These are phyloP conservation scores for Elasticomyces elasticus DNA, from an alignment of 495 filamentous ascomycete species.

Conservation along the genomic window DNA sequence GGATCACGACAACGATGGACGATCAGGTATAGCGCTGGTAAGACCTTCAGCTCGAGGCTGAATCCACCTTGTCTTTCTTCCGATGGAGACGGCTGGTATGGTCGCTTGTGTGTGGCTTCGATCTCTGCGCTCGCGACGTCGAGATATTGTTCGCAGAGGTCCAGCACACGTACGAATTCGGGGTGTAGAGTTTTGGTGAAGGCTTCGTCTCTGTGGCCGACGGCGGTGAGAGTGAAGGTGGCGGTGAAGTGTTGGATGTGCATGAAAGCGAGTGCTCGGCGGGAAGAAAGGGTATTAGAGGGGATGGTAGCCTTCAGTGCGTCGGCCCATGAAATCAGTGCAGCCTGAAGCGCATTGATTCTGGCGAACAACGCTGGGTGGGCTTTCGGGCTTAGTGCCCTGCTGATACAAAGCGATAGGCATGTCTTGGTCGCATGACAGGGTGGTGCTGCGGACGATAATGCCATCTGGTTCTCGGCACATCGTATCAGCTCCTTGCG, in stretches of 20 bases:
- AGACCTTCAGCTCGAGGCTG: slow-evolving; percentile 2
- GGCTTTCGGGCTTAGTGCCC: neutral
- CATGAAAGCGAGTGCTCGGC: neutral
- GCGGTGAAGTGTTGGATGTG: neutral
- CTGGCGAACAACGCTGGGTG: neutral
- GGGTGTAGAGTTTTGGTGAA: neutral
- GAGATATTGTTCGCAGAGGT: neutral
- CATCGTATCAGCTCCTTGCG: neutral
- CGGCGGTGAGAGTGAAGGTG: neutral
- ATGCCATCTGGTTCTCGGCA: neutral
- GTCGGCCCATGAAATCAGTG: neutral
- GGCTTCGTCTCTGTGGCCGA: neutral
- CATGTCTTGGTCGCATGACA: neutral
- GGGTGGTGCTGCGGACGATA: neutral
- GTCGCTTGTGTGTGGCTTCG: neutral
- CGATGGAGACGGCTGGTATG: neutral
- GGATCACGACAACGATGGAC: slow-evolving; percentile 6
- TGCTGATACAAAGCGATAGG: neutral
- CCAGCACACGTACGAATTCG: neutral
- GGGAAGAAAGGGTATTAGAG: neutral
- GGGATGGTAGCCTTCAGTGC: neutral
- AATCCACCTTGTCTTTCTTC: neutral
- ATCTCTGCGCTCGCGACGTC: neutral
- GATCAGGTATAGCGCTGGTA: slow-evolving; percentile 3
- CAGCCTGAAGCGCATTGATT: neutral